phyloP scores from a whole-genome alignment of 163 green algal genomes.

The Scenedesmus sp. region DNA sequence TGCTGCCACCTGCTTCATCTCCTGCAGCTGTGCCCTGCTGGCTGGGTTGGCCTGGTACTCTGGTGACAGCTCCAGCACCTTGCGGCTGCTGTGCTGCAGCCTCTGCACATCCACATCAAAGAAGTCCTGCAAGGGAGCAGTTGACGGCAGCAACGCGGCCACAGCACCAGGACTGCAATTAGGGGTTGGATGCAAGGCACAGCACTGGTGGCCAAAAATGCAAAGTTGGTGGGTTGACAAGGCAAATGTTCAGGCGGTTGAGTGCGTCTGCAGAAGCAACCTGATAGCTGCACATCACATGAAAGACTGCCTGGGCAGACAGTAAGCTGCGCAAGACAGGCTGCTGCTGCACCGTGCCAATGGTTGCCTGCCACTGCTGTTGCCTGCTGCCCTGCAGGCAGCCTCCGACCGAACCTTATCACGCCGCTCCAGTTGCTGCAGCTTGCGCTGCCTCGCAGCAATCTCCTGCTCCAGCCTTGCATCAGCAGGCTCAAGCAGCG shows the following conservation, averaged over 20 bases:
- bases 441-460: not conserved
- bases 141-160: not conserved
- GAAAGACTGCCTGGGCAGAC: too few species aligned
- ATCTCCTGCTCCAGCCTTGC: slow-evolving; percentile 14
- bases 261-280: not conserved
- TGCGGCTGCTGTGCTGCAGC: not conserved
- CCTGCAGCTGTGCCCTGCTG: not conserved
- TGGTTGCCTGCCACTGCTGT: not conserved
- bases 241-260: not conserved
- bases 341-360: not conserved
- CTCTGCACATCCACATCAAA: not conserved
- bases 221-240: not conserved
- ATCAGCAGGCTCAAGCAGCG: not conserved
- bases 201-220: not conserved
- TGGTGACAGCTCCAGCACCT: not conserved
- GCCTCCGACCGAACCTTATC: not conserved
- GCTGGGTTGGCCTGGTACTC: slow-evolving; percentile 28
- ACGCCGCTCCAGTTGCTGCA: not conserved
- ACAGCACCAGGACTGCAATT: not conserved
- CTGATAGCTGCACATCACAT: not conserved
- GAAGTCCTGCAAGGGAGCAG: not conserved
- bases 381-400: not conserved
- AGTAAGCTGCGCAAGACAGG: not conserved
- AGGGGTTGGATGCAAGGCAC: too few species aligned
- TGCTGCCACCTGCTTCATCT: not conserved